Base-by-base conservation (phyloP, 2,329 filamentous ascomycete species). In the Aspergillus intermedius region DNA sequence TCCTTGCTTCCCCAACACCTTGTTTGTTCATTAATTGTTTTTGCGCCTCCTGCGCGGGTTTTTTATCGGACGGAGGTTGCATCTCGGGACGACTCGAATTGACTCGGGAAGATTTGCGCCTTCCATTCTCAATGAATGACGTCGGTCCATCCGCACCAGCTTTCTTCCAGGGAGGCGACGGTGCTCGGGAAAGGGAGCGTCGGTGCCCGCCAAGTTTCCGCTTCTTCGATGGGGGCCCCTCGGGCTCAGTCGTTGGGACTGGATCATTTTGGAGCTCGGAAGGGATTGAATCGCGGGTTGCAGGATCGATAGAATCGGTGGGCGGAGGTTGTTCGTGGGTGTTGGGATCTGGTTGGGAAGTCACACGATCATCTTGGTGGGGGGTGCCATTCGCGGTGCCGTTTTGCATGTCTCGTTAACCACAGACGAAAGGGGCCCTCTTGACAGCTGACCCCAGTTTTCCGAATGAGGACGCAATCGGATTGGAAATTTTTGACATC, bases 111-210 rank as follows among this genome's bases (percentile, higher is more conserved):
- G 82, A 84, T 65, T 80, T 81, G 51, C 82, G 74, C 55, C 76
- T 76, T 35, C 82, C 82, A 64, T 81, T 76, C 51, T 78, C 75
- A 42, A 86, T 80, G 65, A 94, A 91, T 0, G 87, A 86, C 3
- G 91, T 93, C 19, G 93, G 93, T 0, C 93, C 93, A 23, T 95
- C 87, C 37, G 87, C 88, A 50, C 80, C 80, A 54, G 87, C 80
- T 62, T 83, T 88, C 74, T 93, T 97, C 93, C 93, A 98, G 19
- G 93, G 93, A 56, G 93, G 93, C 54, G 91, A 97, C 37, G 66
- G 57, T 42, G 68, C 64, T 42, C 72, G 66, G n/a, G 71, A 65
- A 22, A 66, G 69, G 19, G 66, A 65, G 45, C 65, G 68, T 50
- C 63, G 62, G 48, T 62, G 54, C 22, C 67, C 68, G 53, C 63